Percentiles rank a stretch among this genome's conserved stretches.
phyloP scores from a whole-genome alignment of 2,329 filamentous ascomycete genomes.

The Ramichloridium luteum region DNA sequence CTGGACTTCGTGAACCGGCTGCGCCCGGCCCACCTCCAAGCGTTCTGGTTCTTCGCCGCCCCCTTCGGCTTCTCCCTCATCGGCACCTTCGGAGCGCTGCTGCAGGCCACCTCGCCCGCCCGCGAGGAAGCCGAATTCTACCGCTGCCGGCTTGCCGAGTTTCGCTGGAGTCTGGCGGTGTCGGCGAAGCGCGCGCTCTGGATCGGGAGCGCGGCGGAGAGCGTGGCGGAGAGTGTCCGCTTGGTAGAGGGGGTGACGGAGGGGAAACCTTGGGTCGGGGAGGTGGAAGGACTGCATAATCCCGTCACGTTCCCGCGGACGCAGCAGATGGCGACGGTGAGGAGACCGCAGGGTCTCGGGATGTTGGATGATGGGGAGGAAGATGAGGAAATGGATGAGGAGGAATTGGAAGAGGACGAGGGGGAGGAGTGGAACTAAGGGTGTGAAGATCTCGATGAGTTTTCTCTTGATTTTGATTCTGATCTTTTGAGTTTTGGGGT shows the following conservation, averaged over 20 bases:
- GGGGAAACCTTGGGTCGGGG: too few species aligned
- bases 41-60: conserved; percentile 85
- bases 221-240: background rate
- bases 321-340: too few species aligned
- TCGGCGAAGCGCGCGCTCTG: conserved; percentile 57
- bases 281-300: too few species aligned
- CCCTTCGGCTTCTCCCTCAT: conserved; percentile 90
- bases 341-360: too few species aligned
- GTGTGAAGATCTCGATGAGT: background rate
- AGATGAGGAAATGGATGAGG: conserved; percentile 1
- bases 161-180: conserved; percentile 85
- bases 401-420: conserved; percentile 1
- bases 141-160: conserved; percentile 70
- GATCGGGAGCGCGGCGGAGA: conserved; percentile 28
- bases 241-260: too few species aligned
- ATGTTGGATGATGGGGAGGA: conserved; percentile 1
- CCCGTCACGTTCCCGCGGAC: too few species aligned
- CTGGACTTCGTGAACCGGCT: conserved; percentile 97
- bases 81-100: conserved; percentile 78
- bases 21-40: conserved; percentile 70
- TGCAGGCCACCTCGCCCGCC: conserved; percentile 80
- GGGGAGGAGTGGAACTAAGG: conserved; percentile 1
- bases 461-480: background rate
- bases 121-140: conserved; percentile 91
- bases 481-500: background rate